Conservation (phyloP, 345 rosid genomes). For the Garcia nutans region DNA sequence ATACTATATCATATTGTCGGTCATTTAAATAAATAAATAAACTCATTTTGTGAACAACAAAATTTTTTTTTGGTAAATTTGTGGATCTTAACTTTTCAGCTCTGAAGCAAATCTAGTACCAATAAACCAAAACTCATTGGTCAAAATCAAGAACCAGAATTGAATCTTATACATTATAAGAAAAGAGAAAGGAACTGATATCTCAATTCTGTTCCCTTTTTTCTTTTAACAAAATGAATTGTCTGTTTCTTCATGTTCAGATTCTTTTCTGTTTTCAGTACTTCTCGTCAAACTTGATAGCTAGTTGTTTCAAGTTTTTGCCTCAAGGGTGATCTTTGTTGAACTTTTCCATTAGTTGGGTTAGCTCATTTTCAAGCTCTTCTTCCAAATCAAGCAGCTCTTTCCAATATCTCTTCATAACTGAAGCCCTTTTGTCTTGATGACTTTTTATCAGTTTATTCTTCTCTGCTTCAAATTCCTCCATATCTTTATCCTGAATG, state of each 20-base stretch:
- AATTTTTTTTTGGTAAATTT: too few relatives aligned
- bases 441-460: constrained; percentile 3
- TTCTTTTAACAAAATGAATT: background rate
- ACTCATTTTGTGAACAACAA: too few relatives aligned
- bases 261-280: background rate
- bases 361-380: constrained; percentile 9
- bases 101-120: too few relatives aligned
- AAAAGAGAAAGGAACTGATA: background rate
- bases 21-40: too few relatives aligned
- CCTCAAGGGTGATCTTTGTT: background rate
- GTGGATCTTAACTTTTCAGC: too few relatives aligned
- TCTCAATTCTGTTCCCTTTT: background rate
- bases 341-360: constrained; percentile 10
- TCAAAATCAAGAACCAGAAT: too few relatives aligned
- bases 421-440: constrained; percentile 8
- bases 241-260: background rate
- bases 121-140: background rate
- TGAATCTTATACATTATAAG: too few relatives aligned
- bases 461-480: constrained; percentile 15
- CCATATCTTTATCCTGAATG: constrained; percentile 11
- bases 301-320: background rate
- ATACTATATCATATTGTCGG: too few relatives aligned
- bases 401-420: constrained; percentile 9
- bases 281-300: background rate
- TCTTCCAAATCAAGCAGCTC: constrained; percentile 15